Evolutionary conservation across 129 eudicot genomes (phyloP), one percentile per base, ranked within the genome.

Genomic region (Ambrosia trifida): DNA sequence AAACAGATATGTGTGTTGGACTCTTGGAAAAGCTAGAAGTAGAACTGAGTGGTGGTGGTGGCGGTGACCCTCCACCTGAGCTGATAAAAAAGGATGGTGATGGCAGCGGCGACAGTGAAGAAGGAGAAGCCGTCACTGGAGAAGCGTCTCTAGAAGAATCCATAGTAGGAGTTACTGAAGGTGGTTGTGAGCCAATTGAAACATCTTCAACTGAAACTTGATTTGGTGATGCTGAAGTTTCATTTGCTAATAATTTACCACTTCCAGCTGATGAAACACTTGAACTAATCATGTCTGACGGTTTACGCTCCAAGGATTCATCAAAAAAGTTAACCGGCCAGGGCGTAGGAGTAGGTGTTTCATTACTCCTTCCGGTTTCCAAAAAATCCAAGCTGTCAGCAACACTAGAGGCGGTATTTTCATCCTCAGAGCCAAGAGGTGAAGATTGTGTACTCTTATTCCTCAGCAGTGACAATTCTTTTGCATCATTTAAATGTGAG

Each of bases 381-480:
- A 84, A 79, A 74, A 82, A 90, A 69, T 95, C 99, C 67, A 86
- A 80, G 81, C 96, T 93, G 68, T 95, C 96, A 69, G 97, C 97
- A 79, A 84, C 80, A 72, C 99, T 95, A 9, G 99, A 83, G 11
- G 94, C 81, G 64, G 87, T 89, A 78, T 85, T 85, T 77, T 90
- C 97, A 73, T 95, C 99, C 73, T 95, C 99, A 3, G 99, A 95
- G 49, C 88, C 99, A 69, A 85, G 64, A 53, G 97, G 93, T 6
- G 97, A 87, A 45, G 93, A 84, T 73, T 86, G 77, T 53, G 82
- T 82, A 78, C 91, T 84, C 75, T 91, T 91, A 66, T 79, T 89
- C 80, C 80, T 78, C 62, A 95, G 35, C 68, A 87, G 72, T n/a
- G 97, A 81, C 72, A 90, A 69, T 63, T 90, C 97, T 77, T 85